Base-by-base conservation (phyloP, 2,329 filamentous ascomycete genomes). In the Plenodomus tracheiphilus region DNA sequence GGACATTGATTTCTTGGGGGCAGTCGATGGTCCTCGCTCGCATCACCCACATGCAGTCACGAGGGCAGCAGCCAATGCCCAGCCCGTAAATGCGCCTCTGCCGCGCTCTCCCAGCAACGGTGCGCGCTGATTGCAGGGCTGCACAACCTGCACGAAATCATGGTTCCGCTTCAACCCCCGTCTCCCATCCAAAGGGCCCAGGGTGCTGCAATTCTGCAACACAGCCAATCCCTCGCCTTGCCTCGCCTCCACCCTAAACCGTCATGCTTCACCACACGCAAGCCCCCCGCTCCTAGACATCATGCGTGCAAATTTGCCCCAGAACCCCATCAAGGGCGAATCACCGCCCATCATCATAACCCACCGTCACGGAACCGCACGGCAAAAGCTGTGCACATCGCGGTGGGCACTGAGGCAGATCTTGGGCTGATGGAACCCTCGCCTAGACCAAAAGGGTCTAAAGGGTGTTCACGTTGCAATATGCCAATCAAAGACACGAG, bases 71-170 rank as follows among this genome's bases (percentile, higher is more conserved):
- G 22, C 22, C 22, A 25, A 25, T 25, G 5, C 22, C 22, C 22
- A 10, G 22, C 6, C 28, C 28, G 28, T 11, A 4, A 32, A 32
- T 32, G 28, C 28, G 28, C 28, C 28, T 32, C 11, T 32, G 28
- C 28, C 28, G 28, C 28, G 28, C 28, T 32, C 28, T 32, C n/a
- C n/a, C n/a, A 15, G 36, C 43, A 39, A 46, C 22, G 34, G 22
- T 13, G 20, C 18, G 4, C n/a, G 43, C 36, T 36, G 22, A 25
- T 25, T 25, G 22, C 42, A 45, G 34, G 10, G 42, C 39, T 32
- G 35, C 42, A 45, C 42, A 32, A 32, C 35, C 42, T 30, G 42
- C 42, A 30, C 6, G 39, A 36, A 36, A 34, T 22, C 17, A 25
- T 10, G 22, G 22, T 25, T 10, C 22, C 5, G 6, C 22, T 6